These are phyloP conservation scores for Apiospora arundinis DNA, from an alignment of 2,329 filamentous ascomycete species.

Conservation along the genomic window DNA sequence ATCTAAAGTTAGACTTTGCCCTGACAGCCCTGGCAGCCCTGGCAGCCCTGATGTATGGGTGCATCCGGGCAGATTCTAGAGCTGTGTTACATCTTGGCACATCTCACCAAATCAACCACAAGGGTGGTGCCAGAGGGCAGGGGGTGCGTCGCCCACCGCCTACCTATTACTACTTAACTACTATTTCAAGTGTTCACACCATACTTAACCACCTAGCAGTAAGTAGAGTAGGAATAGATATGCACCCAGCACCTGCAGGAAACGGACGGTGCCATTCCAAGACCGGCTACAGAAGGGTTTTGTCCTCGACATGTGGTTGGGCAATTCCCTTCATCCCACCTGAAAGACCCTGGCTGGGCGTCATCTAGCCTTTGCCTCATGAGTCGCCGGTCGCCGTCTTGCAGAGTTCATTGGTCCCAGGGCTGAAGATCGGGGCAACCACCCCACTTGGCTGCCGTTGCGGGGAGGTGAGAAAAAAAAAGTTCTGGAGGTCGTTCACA, in stretches of 20 bases:
- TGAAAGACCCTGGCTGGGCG: constrained; percentile 8
- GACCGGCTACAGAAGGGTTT: constrained; percentile 12
- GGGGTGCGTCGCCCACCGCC: constrained; percentile 6
- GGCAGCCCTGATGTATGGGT: constrained; percentile 1
- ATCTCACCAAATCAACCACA: background rate
- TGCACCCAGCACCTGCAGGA: constrained; percentile 9
- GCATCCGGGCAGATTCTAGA: background rate
- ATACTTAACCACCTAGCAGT: too few species aligned
- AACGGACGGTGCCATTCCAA: background rate
- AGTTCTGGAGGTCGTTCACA: constrained; percentile 16
- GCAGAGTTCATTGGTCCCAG: constrained; percentile 7
- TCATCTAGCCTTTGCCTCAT: constrained; percentile 10
- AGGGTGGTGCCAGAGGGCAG: too few species aligned
- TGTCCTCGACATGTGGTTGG: background rate
- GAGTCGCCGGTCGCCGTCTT: background rate
- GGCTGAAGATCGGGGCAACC: background rate
- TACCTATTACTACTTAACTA: too few species aligned
- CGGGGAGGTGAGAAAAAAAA: constrained; percentile 15
- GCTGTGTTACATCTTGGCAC: constrained; percentile 9
- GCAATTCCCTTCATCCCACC: background rate
- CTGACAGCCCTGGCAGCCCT: constrained; percentile 7
- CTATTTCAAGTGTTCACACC: background rate
- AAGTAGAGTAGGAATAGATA: background rate
- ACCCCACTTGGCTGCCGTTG: constrained; percentile 17
- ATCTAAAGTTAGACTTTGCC: constrained; percentile 11